A percentile compares a stretch with the other conserved stretches of the same genome.
Evolutionary conservation across 2,329 filamentous ascomycete species (phyloP).

Genomic region (Fusarium euwallaceae): DNA sequence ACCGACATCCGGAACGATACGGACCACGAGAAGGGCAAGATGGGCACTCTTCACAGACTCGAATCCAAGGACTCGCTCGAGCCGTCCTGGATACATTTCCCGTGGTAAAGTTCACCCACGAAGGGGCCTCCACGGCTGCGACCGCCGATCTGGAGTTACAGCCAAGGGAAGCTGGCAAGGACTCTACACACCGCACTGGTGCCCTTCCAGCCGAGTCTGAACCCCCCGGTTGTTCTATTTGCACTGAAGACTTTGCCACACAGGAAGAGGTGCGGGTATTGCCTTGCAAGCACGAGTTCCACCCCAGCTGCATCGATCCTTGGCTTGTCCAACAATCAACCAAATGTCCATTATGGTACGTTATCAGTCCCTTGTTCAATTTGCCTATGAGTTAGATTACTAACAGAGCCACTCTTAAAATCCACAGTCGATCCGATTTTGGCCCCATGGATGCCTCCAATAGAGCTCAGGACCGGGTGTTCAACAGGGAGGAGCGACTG

Average conservation of each 20-base stretch:
- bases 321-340: background rate
- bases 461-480: background rate
- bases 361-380: background rate
- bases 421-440: background rate
- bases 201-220: background rate
- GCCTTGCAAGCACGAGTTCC: background rate
- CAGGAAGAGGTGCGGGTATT: background rate
- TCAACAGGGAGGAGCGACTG: background rate
- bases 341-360: background rate
- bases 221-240: background rate
- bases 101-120: background rate
- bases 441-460: background rate
- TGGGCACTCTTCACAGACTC: background rate
- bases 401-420: background rate
- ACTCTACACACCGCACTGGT: background rate
- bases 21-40: background rate
- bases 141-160: background rate
- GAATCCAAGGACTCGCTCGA: background rate
- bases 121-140: background rate
- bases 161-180: background rate
- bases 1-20: background rate
- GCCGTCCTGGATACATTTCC: background rate
- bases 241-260: background rate
- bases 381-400: background rate
- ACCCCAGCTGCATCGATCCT: background rate